These are phyloP conservation scores for Glycyrrhiza uralensis DNA, from an alignment of 306 rosid genomes.

Conservation along the genomic window DNA sequence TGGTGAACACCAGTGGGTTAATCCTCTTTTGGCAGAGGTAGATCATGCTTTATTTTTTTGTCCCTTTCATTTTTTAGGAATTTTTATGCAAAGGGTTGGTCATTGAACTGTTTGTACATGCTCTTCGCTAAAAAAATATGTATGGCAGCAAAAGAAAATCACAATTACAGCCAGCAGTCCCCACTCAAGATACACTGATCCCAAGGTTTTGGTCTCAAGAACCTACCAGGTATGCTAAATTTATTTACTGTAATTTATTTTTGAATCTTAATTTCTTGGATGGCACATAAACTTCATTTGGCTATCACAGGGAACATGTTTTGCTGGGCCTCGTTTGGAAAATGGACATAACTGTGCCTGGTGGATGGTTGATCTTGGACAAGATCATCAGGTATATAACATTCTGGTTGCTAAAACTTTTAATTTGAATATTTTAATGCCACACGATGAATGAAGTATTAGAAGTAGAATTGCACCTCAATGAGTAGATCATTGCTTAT, in stretches of 20 bases:
- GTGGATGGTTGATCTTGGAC: constrained; percentile 93
- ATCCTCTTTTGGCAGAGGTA: constrained; percentile 92
- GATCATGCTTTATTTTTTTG: background rate
- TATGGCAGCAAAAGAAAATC: constrained; percentile 55
- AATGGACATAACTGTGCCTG: constrained; percentile 67
- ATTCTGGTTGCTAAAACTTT: background rate
- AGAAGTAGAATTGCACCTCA: constrained; percentile 4
- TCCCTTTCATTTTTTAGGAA: background rate
- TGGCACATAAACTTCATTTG: constrained; percentile 24
- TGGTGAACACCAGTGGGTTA: constrained; percentile 91
- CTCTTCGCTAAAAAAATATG: constrained; percentile 6
- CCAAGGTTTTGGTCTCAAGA: constrained; percentile 90
- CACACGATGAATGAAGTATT: constrained; percentile 1
- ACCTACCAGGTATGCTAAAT: constrained; percentile 63
- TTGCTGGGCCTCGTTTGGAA: constrained; percentile 81
- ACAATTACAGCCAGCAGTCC: constrained; percentile 77
- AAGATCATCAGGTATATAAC: constrained; percentile 73
- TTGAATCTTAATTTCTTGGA: constrained; percentile 1
- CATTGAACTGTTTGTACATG: constrained; percentile 9
- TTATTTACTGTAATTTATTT: background rate
- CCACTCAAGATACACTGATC: constrained; percentile 85
- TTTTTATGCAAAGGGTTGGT: background rate
- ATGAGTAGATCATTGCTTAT: background rate
- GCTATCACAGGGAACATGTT: constrained; percentile 80
- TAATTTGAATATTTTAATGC: background rate